These are phyloP conservation scores for Leishmania major DNA, from an alignment of 208 protist genomes.

Conservation along the genomic window DNA sequence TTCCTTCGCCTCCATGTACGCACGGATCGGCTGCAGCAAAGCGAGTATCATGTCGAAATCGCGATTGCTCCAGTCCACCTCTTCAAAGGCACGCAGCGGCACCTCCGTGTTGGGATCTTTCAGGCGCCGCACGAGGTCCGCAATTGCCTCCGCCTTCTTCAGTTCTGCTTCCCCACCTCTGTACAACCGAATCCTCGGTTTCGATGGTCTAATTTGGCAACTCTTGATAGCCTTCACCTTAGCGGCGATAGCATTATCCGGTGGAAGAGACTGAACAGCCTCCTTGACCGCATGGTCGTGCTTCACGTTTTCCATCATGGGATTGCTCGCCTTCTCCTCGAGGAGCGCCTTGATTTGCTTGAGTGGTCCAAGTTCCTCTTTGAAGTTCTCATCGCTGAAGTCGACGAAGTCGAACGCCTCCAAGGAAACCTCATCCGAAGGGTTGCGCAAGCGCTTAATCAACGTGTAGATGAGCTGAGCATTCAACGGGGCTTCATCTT, in stretches of 20 bases:
- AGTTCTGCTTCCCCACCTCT: constrained; percentile 3
- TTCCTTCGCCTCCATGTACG: constrained; percentile 67
- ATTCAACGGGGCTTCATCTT: constrained; percentile 49
- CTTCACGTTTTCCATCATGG: constrained; percentile 26
- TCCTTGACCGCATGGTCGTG: constrained; percentile 35
- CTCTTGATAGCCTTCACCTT: constrained; percentile 40
- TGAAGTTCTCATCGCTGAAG: constrained; percentile 56
- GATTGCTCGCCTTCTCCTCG: constrained; percentile 44
- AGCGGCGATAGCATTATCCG: constrained; percentile 33
- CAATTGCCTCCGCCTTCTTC: constrained; percentile 45
- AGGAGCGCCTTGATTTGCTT: constrained; percentile 43
- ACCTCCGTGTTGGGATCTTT: constrained; percentile 33
- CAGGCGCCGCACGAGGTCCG: constrained; percentile 37
- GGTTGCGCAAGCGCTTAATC: constrained; percentile 32
- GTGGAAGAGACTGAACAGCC: constrained; percentile 39
- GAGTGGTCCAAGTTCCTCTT: constrained; percentile 41
- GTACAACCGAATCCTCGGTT: constrained; percentile 11
- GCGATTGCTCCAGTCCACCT: constrained; percentile 56
- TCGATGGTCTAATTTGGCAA: constrained; percentile 17
- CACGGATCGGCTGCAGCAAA: constrained; percentile 43
- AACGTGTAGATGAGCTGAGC: constrained; percentile 49
- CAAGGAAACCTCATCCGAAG: constrained; percentile 30
- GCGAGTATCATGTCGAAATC: constrained; percentile 46
- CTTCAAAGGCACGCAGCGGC: constrained; percentile 37
- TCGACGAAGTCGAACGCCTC: constrained; percentile 49